Conservation (phyloP, 805 yeast species). For the Suhomyces kilbournensis region DNA sequence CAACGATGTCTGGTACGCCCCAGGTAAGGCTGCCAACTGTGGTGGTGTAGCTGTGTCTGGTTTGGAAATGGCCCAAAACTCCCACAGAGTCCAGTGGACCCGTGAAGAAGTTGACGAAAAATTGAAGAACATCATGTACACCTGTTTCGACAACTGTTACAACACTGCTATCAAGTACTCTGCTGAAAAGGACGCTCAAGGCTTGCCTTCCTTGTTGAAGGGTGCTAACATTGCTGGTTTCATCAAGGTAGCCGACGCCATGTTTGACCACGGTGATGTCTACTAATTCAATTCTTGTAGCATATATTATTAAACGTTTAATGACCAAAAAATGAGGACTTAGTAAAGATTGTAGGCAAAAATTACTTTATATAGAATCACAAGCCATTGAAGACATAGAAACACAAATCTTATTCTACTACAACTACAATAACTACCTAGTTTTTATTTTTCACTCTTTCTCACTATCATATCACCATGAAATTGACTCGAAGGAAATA, state of each 20-base stretch:
- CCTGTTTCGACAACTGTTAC: constrained; percentile 90
- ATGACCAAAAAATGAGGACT: background rate
- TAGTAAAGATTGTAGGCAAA: too few species aligned
- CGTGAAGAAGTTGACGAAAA: constrained; percentile 87
- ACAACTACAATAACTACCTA: too few species aligned
- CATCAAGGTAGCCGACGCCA: constrained; percentile 97
- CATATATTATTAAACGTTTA: constrained; percentile 4
- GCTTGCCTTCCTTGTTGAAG: constrained; percentile 89
- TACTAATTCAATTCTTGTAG: constrained; percentile 23
- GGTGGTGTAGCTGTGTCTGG: constrained; percentile 99
- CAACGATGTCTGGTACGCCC: constrained; percentile 89
- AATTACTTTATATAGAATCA: too few species aligned
- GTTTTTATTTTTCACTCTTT: too few species aligned
- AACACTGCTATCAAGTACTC: constrained; percentile 80
- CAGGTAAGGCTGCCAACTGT: constrained; percentile 98
- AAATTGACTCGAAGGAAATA: too few species aligned
- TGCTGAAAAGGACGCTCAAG: constrained; percentile 57
- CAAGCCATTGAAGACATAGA: too few species aligned
- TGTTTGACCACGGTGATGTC: constrained; percentile 95
- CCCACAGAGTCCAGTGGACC: constrained; percentile 89
- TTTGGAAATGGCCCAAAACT: constrained; percentile 99
- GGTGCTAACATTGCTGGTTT: constrained; percentile 99
- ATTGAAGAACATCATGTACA: constrained; percentile 88
- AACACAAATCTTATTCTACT: too few species aligned
- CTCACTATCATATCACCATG: too few species aligned